Percentiles rank a stretch among this genome's conserved stretches.
Evolutionary conservation across 2,329 filamentous ascomycete species (phyloP).

Genomic region (Penicillium brasilianum): DNA sequence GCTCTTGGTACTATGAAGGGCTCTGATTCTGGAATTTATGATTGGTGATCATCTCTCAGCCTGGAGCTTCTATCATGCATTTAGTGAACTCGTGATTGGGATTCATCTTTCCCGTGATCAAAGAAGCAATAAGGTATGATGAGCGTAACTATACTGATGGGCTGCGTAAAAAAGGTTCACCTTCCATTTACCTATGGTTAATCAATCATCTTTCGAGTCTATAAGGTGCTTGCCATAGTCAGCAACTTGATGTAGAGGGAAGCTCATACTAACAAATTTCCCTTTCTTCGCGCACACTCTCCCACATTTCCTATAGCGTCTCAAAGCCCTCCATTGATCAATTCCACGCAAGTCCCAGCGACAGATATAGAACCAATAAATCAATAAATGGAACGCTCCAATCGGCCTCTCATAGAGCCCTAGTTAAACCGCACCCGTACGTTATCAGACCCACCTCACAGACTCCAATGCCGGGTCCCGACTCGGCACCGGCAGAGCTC

Average conservation of each 20-base stretch:
- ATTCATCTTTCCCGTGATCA: background rate
- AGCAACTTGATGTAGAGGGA: background rate
- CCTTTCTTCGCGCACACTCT: background rate
- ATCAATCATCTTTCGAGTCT: background rate
- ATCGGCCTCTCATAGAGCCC: background rate
- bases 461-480: constrained; percentile 21
- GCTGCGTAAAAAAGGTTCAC: background rate
- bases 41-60: background rate
- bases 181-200: too few species aligned
- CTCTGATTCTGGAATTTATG: background rate
- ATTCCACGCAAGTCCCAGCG: background rate
- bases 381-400: background rate
- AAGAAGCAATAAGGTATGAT: background rate
- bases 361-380: background rate
- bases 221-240: background rate
- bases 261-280: background rate
- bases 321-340: background rate
- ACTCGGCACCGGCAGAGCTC: constrained; percentile 12
- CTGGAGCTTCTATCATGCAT: background rate
- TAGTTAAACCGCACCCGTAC: background rate
- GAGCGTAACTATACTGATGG: too few species aligned
- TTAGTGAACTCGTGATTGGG: background rate
- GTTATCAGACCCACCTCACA: constrained; percentile 27
- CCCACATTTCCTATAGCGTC: too few species aligned
- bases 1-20: constrained; percentile 2